Percentiles rank a stretch among this genome's conserved stretches.
Conservation (phyloP, 2,329 filamentous ascomycete genomes). For the Penicillium concentricum region DNA sequence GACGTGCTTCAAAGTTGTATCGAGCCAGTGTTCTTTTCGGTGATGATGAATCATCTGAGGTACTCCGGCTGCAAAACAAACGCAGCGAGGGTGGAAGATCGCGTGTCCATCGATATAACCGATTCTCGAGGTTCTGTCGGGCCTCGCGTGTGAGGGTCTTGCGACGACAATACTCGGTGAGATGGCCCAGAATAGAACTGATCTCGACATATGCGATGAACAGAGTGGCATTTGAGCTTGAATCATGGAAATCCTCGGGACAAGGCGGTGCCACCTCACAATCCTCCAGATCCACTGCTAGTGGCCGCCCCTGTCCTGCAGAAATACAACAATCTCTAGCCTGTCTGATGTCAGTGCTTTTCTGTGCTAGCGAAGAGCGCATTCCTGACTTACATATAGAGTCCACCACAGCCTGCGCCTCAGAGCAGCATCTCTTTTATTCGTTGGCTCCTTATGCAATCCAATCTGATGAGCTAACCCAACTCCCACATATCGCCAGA, state of each 20-base stretch:
- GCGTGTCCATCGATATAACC: constrained; percentile 39
- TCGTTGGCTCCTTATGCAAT: constrained; percentile 43
- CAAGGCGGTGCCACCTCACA: constrained; percentile 40
- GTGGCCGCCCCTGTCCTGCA: constrained; percentile 43
- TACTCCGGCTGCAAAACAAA: constrained; percentile 17
- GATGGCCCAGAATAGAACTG: constrained; percentile 38
- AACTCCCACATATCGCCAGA: constrained; percentile 46
- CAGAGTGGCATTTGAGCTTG: constrained; percentile 29
- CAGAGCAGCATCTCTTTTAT: constrained; percentile 35
- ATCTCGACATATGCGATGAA: constrained; percentile 45
- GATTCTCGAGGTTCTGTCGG: constrained; percentile 26
- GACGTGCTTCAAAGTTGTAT: constrained; percentile 42
- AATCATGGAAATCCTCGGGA: constrained; percentile 35
- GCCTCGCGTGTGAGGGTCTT: constrained; percentile 26
- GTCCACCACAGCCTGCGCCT: constrained; percentile 47
- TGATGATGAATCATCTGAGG: background rate
- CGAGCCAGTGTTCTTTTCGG: constrained; percentile 1
- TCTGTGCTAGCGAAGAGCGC: background rate
- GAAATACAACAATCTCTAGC: constrained; percentile 44
- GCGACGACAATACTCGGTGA: constrained; percentile 27
- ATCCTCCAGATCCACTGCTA: constrained; percentile 41
- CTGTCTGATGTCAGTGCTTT: constrained; percentile 12
- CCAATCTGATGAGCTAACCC: constrained; percentile 47
- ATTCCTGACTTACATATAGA: constrained; percentile 35
- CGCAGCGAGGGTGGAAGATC: constrained; percentile 30